Base-by-base conservation (phyloP, 106 monocot genomes). In the Cymbidium sinense region DNA sequence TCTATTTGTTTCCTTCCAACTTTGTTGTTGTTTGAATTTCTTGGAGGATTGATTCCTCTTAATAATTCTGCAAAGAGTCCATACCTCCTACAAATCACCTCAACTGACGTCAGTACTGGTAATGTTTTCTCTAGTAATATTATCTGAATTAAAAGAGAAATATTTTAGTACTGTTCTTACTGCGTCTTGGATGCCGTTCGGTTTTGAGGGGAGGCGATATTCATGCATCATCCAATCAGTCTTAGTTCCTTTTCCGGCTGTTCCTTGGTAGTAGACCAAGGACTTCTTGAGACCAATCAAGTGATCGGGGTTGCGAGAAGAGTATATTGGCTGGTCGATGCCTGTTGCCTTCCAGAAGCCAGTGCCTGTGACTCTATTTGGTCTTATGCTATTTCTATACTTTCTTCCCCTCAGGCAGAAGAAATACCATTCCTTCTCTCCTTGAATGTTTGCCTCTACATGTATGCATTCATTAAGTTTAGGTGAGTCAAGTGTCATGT, bases 151-250 rank as follows among this genome's bases (percentile, higher is more conserved):
- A 52, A 52, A 19, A 20, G 18, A 21, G 52, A 52, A 52, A 19
- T 12, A 52, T 17, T 20, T 17, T 52, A 15, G 15, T 20, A 54
- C 5, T 27, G 10, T n/a, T 52, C 76, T 76, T 70, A 93, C 89
- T 20, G 86, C 87, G 79, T 90, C 87, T 70, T 84, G 84, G 20
- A 76, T n/a, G 70, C 69, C 71, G 13, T 9, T 28, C 44, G 20
- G 51, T 34, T 21, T 64, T 1, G 86, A 75, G 12, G 95, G 95
- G 5, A 95, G 89, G 44, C 95, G 87, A 77, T 91, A 91, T 77
- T 95, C 95, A 69, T 95, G 95, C 95, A 95, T 95, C 95, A 95
- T 91, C 95, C 95, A 95, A 27, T 95, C 89, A 2, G 95, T 95
- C 50, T 95, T 95, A 4, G 85, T 81, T 18, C 95, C 95, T 44